Evolutionary conservation across 2,329 filamentous ascomycete genomes (phyloP).

Genomic region (Leptographium radiaticola): DNA sequence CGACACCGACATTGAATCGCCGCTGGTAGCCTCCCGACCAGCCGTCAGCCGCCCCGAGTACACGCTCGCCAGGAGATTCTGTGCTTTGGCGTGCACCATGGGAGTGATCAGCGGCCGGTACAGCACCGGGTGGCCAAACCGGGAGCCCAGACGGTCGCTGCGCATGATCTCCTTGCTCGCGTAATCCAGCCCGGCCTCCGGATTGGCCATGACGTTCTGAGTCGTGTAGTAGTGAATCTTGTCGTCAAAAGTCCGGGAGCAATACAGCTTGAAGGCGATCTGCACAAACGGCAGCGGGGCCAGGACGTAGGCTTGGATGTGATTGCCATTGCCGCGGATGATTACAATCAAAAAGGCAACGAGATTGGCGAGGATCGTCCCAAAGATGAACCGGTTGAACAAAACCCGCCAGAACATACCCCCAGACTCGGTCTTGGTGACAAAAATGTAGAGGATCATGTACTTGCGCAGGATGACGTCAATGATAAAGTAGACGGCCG

Average conservation of each 20-base stretch:
- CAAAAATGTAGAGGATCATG: slow-evolving; percentile 81
- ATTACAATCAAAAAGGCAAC: slow-evolving; percentile 67
- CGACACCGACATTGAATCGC: slow-evolving; percentile 44
- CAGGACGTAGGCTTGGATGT: slow-evolving; percentile 49
- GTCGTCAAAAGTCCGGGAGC: slow-evolving; percentile 60
- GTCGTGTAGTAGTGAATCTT: slow-evolving; percentile 72
- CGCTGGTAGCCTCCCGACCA: slow-evolving; percentile 44
- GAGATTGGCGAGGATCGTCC: slow-evolving; percentile 62
- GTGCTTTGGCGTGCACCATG: slow-evolving; percentile 87
- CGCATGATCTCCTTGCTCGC: slow-evolving; percentile 38
- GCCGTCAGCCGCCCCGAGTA: slow-evolving; percentile 71
- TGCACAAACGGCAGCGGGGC: slow-evolving; percentile 67
- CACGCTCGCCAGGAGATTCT: slow-evolving; percentile 72
- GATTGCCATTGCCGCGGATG: slow-evolving; percentile 50
- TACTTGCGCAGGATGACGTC: slow-evolving; percentile 94
- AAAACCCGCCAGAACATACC: slow-evolving; percentile 85
- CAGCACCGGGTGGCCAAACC: slow-evolving; percentile 83
- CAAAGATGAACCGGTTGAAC: slow-evolving; percentile 87
- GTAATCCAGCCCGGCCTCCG: slow-evolving; percentile 29
- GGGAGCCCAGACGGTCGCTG: slow-evolving; percentile 57
- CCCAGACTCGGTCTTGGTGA: slow-evolving; percentile 93
- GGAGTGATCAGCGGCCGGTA: slow-evolving; percentile 84
- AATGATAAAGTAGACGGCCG: slow-evolving; percentile 76
- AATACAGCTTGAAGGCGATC: slow-evolving; percentile 77
- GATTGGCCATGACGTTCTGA: slow-evolving; percentile 35